phyloP scores from a whole-genome alignment of 2,329 filamentous ascomycete genomes.

The Rhytidhysteron rufulum region DNA sequence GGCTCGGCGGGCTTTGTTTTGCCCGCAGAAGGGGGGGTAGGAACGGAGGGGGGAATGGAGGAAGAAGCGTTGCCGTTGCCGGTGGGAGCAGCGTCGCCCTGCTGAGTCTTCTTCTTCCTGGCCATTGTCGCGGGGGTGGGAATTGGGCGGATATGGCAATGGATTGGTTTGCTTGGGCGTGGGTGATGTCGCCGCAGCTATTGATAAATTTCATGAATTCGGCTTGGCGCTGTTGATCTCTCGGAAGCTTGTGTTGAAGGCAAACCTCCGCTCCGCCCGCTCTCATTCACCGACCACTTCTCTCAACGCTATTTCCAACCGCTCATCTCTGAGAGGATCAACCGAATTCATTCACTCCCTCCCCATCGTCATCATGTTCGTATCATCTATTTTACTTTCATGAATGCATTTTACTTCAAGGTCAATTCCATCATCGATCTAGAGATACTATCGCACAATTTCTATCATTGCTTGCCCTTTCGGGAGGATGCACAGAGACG shows the following conservation, averaged over 20 bases:
- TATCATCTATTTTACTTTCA: no score
- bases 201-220: not conserved
- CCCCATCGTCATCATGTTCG: no score
- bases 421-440: no score
- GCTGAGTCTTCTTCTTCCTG: constrained; percentile 6
- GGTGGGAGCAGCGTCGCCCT: constrained; percentile 1
- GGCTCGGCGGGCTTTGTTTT: constrained; percentile 17
- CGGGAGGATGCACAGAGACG: no score
- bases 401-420: no score
- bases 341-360: no score
- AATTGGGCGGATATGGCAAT: not conserved
- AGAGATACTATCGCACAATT: no score
- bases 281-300: no score
- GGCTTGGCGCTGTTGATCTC: not conserved
- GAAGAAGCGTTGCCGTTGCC: not conserved
- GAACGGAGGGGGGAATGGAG: not conserved
- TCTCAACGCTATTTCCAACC: no score
- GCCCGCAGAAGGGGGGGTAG: constrained; percentile 3
- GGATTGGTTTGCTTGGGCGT: not conserved
- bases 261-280: not conserved
- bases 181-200: not conserved
- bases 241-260: not conserved
- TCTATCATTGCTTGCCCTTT: no score
- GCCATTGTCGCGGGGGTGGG: constrained; percentile 2
- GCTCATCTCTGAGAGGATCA: no score